Conservation (phyloP, 768 basidiomycete genomes). For the Pleurotus citrinopileatus region DNA sequence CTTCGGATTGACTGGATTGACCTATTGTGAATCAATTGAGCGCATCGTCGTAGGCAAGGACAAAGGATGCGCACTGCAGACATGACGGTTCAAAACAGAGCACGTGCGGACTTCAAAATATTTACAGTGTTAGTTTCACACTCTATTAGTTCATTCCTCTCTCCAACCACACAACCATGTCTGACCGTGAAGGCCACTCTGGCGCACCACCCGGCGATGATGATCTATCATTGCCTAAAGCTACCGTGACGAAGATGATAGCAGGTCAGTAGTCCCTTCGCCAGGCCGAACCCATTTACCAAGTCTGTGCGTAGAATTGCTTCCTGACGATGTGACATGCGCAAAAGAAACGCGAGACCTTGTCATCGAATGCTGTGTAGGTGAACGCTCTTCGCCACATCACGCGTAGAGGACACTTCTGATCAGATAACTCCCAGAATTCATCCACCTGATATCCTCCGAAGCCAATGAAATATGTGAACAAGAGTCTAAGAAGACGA, state of each 20-base stretch:
- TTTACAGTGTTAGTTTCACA: conserved; percentile 23
- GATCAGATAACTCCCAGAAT: conserved; percentile 57
- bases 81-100: conserved; percentile 50
- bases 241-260: conserved; percentile 97
- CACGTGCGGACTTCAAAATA: conserved; percentile 7
- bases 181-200: conserved; percentile 82
- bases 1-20: conserved; percentile 96
- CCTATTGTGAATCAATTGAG: conserved; percentile 36
- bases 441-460: conserved; percentile 95
- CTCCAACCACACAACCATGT: conserved; percentile 50
- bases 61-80: conserved; percentile 48
- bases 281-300: conserved; percentile 6
- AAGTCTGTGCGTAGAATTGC: conserved; percentile 60
- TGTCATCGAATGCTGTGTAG: conserved; percentile 98
- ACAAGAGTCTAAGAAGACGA: conserved; percentile 97
- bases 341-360: conserved; percentile 97
- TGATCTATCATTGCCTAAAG: conserved; percentile 93
- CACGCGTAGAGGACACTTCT: not conserved
- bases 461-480: conserved; percentile 99
- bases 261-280: conserved; percentile 49
- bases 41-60: conserved; percentile 12
- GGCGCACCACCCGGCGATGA: conserved; percentile 74
- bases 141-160: not conserved
- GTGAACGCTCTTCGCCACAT: conserved; percentile 52
- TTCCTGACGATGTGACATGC: conserved; percentile 84